Evolutionary conservation across 768 basidiomycete genomes (phyloP).

Genomic region (Leccinum arenicola): DNA sequence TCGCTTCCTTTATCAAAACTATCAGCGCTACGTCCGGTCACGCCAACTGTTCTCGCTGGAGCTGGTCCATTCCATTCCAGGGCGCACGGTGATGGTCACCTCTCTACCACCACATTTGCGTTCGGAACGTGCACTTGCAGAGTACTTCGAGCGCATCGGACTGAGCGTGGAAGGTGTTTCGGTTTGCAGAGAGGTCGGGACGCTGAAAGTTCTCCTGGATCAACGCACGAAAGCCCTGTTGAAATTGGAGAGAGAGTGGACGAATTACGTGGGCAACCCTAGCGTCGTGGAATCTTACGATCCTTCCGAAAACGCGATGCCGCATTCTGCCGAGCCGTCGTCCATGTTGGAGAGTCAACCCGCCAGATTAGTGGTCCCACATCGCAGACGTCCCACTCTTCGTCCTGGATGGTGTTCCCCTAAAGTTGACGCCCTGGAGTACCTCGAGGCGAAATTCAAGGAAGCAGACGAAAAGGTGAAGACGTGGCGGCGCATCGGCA

Average conservation of each 20-base stretch:
- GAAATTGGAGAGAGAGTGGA: conserved; percentile 82
- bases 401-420: conserved; percentile 70
- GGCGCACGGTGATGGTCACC: conserved; percentile 88
- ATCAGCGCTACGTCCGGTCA: conserved; percentile 81
- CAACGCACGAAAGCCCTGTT: conserved; percentile 77
- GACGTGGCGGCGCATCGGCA: conserved; percentile 64
- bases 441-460: conserved; percentile 75
- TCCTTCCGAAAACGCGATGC: conserved; percentile 54
- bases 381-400: conserved; percentile 72
- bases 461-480: conserved; percentile 83
- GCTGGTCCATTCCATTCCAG: conserved; percentile 91
- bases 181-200: conserved; percentile 79
- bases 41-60: conserved; percentile 94
- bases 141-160: conserved; percentile 90
- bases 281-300: conserved; percentile 82
- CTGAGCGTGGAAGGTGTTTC: conserved; percentile 90
- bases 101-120: conserved; percentile 81
- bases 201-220: conserved; percentile 70
- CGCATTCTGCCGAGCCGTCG: conserved; percentile 47
- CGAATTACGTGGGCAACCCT: conserved; percentile 91
- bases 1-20: conserved; percentile 86
- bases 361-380: conserved; percentile 65
- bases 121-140: conserved; percentile 81
- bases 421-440: conserved; percentile 88
- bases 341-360: conserved; percentile 53